Conservation (phyloP, 140 eudicot genomes). For the Cichorium intybus region DNA sequence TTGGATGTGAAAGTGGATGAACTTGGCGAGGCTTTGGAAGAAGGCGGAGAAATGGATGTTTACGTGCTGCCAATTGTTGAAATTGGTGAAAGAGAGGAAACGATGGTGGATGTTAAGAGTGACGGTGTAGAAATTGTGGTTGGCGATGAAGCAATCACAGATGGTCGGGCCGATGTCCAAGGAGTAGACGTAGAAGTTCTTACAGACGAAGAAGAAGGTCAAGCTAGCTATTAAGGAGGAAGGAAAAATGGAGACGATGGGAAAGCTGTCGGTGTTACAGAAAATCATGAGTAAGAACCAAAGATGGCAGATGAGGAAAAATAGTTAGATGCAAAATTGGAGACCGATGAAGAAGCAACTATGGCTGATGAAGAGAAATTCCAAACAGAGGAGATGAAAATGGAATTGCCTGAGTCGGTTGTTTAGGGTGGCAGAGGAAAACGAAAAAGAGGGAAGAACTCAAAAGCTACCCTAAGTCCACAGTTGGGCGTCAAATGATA, state of each 20-base stretch:
- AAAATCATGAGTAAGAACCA: constrained; percentile 17
- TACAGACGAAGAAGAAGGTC: constrained; percentile 8
- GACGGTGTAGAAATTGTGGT: constrained; percentile 10
- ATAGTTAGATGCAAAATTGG: constrained; percentile 13
- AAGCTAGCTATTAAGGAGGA: constrained; percentile 10
- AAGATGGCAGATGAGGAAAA: constrained; percentile 5
- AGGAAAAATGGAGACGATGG: background rate
- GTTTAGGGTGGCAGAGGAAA: constrained; percentile 44
- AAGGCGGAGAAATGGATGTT: constrained; percentile 5
- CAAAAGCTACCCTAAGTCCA: constrained; percentile 32
- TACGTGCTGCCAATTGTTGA: constrained; percentile 4
- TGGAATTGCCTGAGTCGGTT: constrained; percentile 35
- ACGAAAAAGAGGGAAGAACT: constrained; percentile 58
- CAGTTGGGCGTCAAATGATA: constrained; percentile 29
- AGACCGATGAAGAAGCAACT: constrained; percentile 7
- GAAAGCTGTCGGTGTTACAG: constrained; percentile 18
- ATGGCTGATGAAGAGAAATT: constrained; percentile 46
- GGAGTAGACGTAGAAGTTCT: background rate
- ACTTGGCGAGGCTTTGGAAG: background rate
- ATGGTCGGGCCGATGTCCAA: background rate
- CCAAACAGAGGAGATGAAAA: constrained; percentile 42
- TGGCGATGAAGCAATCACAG: background rate
- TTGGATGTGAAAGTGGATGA: constrained; percentile 23
- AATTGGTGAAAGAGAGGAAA: constrained; percentile 14
- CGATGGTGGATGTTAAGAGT: constrained; percentile 9